Percentiles rank a stretch among this genome's conserved stretches.
Conservation (phyloP, 2,329 filamentous ascomycete species). For the Gliomastix tumulicola region DNA sequence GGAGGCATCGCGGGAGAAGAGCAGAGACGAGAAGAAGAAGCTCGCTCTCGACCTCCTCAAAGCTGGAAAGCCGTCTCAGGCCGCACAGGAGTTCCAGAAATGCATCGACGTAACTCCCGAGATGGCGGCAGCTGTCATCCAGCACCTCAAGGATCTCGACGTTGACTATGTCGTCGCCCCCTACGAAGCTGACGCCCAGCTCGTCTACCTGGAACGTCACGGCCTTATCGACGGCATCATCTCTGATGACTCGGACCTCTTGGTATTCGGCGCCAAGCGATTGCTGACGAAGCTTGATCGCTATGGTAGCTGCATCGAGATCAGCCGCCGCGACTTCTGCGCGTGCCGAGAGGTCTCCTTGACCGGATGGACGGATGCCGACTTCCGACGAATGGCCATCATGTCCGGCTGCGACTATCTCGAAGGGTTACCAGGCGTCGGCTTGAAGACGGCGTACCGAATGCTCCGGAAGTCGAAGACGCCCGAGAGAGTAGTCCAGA, state of each 20-base stretch:
- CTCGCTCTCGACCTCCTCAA: conserved; percentile 72
- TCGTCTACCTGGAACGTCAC: conserved; percentile 85
- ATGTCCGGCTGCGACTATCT: conserved; percentile 95
- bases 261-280: conserved; percentile 90
- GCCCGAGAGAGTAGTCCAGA: conserved; percentile 72
- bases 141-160: conserved; percentile 74
- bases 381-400: conserved; percentile 94
- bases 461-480: conserved; percentile 86
- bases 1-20: conserved; percentile 68
- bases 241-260: conserved; percentile 91
- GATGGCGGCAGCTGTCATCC: conserved; percentile 89
- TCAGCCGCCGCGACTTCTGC: conserved; percentile 83
- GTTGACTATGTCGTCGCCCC: conserved; percentile 90
- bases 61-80: conserved; percentile 73
- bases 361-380: conserved; percentile 83
- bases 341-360: conserved; percentile 82
- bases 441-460: conserved; percentile 88
- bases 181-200: conserved; percentile 95
- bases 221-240: conserved; percentile 82
- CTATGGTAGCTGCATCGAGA: conserved; percentile 87
- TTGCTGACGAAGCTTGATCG: conserved; percentile 91
- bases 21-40: conserved; percentile 69
- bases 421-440: conserved; percentile 75
- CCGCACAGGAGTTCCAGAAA: conserved; percentile 84
- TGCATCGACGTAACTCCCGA: conserved; percentile 91